These are phyloP conservation scores for Ilex aquifolium DNA, from an alignment of 257 asterid species.

Conservation along the genomic window DNA sequence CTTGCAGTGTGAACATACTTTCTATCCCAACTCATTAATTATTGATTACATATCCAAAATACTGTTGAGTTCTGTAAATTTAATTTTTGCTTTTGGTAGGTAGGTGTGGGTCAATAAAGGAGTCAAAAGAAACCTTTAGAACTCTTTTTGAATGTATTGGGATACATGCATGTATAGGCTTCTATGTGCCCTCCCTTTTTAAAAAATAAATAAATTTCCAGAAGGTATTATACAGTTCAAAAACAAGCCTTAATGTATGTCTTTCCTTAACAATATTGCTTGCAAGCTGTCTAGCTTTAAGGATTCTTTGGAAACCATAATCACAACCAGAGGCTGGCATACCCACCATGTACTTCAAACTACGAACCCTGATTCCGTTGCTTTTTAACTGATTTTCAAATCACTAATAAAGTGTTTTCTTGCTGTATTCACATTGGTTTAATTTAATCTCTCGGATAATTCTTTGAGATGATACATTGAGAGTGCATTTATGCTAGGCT, in stretches of 20 bases:
- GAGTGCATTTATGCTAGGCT: no score
- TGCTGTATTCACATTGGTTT: constrained; percentile 36
- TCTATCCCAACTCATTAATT: no score
- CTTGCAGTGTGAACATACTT: no score
- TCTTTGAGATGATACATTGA: neutral
- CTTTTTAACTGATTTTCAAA: neutral
- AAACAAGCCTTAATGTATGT: no score
- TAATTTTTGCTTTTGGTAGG: no score
- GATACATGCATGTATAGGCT: constrained; percentile 19
- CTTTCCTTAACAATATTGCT: constrained; percentile 31
- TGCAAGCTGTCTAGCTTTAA: constrained; percentile 70
- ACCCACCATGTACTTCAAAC: constrained; percentile 39
- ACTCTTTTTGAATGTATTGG: constrained; percentile 22
- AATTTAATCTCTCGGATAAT: constrained; percentile 6
- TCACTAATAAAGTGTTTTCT: constrained; percentile 12
- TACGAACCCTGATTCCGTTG: constrained; percentile 35
- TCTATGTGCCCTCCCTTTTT: neutral
- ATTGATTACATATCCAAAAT: no score
- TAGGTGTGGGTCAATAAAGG: neutral
- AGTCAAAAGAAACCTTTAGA: constrained; percentile 28
- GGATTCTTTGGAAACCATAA: constrained; percentile 43
- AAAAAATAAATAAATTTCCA: neutral
- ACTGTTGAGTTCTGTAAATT: no score
- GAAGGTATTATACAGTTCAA: neutral
- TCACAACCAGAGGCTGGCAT: constrained; percentile 13